Evolutionary conservation across 345 rosid species (phyloP), one percentile per base, ranked within the genome.

Genomic region (Abelmoschus esculentus): DNA sequence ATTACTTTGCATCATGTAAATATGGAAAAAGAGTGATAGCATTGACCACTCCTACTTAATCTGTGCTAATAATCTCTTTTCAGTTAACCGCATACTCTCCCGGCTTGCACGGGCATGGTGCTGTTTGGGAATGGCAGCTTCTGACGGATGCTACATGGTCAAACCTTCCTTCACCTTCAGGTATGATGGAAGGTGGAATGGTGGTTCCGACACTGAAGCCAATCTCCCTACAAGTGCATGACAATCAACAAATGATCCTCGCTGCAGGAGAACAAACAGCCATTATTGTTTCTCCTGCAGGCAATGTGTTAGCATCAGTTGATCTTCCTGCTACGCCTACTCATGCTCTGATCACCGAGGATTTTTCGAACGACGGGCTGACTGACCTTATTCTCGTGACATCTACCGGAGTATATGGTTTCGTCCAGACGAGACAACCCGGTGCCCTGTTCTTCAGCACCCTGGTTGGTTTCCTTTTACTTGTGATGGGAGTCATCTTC

Each of bases 401-500:
- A 32, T 87, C 97, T 10, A 92, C 79, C 18, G 98, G 98, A 29
- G 80, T 91, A 5, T 92, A 91, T 31, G 97, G 99, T 40, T 95
- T 91, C 57, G 96, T 92, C 73, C 99, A 96, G 78, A 89, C 95
- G 22, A 90, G 98, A 78, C 96, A 90, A 60, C 99, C 99, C 0
- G 99, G 99, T 46, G 99, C 97, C 75, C 84, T 96, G 74, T 96
- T 92, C 92, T 92, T 95, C 86, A 95, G 99, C 82, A 87, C 96
- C 7, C 83, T 92, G 76, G 99, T 92, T 2, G 99, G 97, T 59
- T 90, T 98, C 80, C 92, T 95, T 71, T 67, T 95, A 34, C 82
- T 92, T 47, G 98, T 92, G 56, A 92, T 92, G 99, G 98, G 92
- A 76, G 90, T 90, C 70, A 86, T 92, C 64, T 92, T 95, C 59